Evolutionary conservation across 164 flowering plant species (phyloP).

Genomic region (Cinnamomum micranthum): DNA sequence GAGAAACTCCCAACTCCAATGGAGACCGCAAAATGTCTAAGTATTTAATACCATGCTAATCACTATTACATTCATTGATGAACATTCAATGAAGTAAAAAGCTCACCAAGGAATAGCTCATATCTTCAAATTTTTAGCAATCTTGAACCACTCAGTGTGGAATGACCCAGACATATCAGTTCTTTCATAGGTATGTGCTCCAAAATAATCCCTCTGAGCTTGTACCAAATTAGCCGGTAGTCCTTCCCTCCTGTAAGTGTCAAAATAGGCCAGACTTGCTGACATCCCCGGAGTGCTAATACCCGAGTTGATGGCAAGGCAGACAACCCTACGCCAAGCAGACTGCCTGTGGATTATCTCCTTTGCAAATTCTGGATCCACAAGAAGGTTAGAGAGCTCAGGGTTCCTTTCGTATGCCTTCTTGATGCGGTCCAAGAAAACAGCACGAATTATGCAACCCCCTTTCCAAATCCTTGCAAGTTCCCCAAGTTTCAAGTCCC

Average conservation of each 20-base stretch:
- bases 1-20: too few species aligned
- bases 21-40: too few species aligned
- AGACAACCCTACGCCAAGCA: constrained; percentile 76
- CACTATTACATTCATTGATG: neutral
- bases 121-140: constrained; percentile 32
- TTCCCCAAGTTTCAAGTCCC: constrained; percentile 71
- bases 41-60: too few species aligned
- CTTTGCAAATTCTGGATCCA: constrained; percentile 71
- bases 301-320: constrained; percentile 61
- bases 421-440: constrained; percentile 69
- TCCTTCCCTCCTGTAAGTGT: constrained; percentile 59
- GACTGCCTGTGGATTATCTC: constrained; percentile 59
- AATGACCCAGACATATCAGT: constrained; percentile 54
- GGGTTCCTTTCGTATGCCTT: constrained; percentile 67
- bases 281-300: constrained; percentile 76
- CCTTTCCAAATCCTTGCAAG: constrained; percentile 85
- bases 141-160: constrained; percentile 81
- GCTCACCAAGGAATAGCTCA: constrained; percentile 6
- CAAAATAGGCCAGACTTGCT: constrained; percentile 71
- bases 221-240: constrained; percentile 73
- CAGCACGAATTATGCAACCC: constrained; percentile 70
- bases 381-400: constrained; percentile 61
- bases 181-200: constrained; percentile 78
- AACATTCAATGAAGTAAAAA: neutral
- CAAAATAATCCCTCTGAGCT: constrained; percentile 74